Percentiles rank a stretch among this genome's conserved stretches.
phyloP scores from a whole-genome alignment of 306 rosid genomes.

The Prunus dulcis region DNA sequence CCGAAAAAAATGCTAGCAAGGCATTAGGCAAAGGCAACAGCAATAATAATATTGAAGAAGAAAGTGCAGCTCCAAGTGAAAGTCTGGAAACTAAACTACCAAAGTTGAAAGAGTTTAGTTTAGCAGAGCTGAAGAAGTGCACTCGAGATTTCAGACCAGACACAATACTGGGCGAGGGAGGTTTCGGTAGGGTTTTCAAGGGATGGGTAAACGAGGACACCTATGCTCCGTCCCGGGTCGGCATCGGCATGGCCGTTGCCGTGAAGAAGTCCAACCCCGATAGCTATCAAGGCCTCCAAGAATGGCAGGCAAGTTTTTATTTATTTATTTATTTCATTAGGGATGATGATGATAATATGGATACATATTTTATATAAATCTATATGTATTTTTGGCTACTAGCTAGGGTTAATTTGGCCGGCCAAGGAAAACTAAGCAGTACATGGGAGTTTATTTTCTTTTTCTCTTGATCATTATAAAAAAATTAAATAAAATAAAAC shows the following conservation, averaged over 20 bases:
- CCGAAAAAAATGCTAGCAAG: not conserved
- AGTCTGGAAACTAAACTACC: not conserved
- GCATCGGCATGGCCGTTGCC: conserved; percentile 73
- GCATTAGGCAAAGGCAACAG: not conserved
- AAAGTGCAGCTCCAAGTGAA: not conserved
- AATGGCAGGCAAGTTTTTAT: conserved; percentile 61
- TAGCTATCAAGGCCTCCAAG: conserved; percentile 66
- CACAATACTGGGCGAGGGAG: conserved; percentile 76
- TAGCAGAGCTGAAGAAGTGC: conserved; percentile 66
- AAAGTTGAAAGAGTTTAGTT: conserved; percentile 42
- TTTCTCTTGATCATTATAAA: not conserved
- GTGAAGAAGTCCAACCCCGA: conserved; percentile 72
- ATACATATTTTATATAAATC: not conserved
- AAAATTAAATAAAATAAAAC: not conserved
- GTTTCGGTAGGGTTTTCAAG: conserved; percentile 86
- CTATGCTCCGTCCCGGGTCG: conserved; percentile 57
- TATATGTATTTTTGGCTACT: not conserved
- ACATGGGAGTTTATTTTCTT: not conserved
- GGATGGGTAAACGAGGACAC: conserved; percentile 74
- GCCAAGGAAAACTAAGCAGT: not conserved
- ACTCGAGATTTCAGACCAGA: conserved; percentile 77
- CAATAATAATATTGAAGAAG: not conserved
- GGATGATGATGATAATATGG: not conserved
- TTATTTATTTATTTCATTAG: not conserved
- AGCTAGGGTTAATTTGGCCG: not conserved